phyloP scores from a whole-genome alignment of 73 alveolate species.

The Effrenium voratum region DNA sequence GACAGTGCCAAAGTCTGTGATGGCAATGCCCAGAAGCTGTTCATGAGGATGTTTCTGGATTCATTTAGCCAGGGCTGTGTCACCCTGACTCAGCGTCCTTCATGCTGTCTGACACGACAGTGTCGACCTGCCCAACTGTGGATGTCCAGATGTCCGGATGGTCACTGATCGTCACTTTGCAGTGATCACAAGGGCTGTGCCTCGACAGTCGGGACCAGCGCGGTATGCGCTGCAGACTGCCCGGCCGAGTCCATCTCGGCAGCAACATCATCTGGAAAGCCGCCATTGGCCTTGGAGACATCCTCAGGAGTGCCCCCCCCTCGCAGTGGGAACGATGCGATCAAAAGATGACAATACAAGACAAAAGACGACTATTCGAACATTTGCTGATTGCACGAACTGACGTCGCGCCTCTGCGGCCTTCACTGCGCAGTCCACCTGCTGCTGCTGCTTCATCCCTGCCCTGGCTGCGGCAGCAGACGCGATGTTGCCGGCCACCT shows the following conservation, averaged over 20 bases:
- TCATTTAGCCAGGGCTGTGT: too few species aligned
- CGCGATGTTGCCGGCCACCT: conserved; percentile 8
- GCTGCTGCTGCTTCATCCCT: conserved; percentile 19
- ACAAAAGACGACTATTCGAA: too few species aligned
- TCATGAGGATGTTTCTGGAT: too few species aligned
- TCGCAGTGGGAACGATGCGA: too few species aligned
- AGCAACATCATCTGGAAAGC: conserved; percentile 44
- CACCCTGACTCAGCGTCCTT: conserved; percentile 61
- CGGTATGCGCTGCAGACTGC: neutral
- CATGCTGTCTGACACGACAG: conserved; percentile 33
- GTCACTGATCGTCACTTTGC: neutral
- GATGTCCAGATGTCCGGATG: neutral
- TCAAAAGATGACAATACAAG: too few species aligned
- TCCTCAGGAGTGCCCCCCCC: too few species aligned
- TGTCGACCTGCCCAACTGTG: neutral
- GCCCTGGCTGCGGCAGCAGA: neutral
- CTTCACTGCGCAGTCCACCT: conserved; percentile 54
- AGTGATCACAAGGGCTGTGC: neutral
- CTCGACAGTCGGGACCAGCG: neutral
- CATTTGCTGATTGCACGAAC: too few species aligned
- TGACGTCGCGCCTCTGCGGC: conserved; percentile 52
- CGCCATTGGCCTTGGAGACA: conserved; percentile 19
- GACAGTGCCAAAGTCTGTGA: too few species aligned
- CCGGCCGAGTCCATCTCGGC: conserved; percentile 27
- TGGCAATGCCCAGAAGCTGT: too few species aligned